phyloP scores from a whole-genome alignment of 768 basidiomycete genomes.

The Lentinula detonsa region DNA sequence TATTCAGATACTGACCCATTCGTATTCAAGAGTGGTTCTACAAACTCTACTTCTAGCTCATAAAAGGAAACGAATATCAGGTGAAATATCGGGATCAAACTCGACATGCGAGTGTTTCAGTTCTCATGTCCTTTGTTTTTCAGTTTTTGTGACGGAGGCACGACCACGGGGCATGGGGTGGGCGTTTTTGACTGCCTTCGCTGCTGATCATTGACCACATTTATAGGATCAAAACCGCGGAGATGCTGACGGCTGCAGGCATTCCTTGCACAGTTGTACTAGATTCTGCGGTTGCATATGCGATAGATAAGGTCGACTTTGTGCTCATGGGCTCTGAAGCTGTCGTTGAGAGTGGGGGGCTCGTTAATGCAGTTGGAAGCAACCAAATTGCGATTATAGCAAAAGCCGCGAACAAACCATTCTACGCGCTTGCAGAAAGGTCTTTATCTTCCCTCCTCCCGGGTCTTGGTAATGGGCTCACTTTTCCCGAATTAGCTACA shows the following conservation, averaged over 20 bases:
- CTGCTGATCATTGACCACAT: slow-evolving; percentile 8
- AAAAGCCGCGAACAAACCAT: slow-evolving; percentile 89
- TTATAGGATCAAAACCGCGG: slow-evolving; percentile 82
- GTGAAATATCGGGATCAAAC: slow-evolving; percentile 21
- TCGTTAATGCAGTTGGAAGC: slow-evolving; percentile 90
- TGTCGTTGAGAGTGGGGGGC: slow-evolving; percentile 92
- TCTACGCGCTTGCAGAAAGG: slow-evolving; percentile 95
- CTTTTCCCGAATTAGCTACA: slow-evolving; percentile 58
- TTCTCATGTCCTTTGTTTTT: slow-evolving; percentile 14
- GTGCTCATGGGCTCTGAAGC: slow-evolving; percentile 97
- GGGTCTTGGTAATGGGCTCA: background rate
- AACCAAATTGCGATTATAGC: slow-evolving; percentile 97
- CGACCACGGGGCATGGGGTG: slow-evolving; percentile 86
- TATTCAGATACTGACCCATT: slow-evolving; percentile 88
- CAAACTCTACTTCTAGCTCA: slow-evolving; percentile 89
- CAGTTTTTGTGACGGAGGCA: slow-evolving; percentile 95
- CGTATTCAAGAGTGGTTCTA: slow-evolving; percentile 94
- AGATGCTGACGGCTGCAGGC: slow-evolving; percentile 73
- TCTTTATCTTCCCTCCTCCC: slow-evolving; percentile 13
- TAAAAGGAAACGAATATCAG: slow-evolving; percentile 85
- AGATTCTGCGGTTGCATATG: slow-evolving; percentile 94
- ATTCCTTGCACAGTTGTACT: slow-evolving; percentile 93
- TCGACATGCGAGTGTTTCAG: background rate
- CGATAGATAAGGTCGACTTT: slow-evolving; percentile 94
- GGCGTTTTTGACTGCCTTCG: slow-evolving; percentile 19